These are phyloP conservation scores for Moniliophthora roreri DNA, from an alignment of 1,284 basidiomycete species.

Conservation along the genomic window DNA sequence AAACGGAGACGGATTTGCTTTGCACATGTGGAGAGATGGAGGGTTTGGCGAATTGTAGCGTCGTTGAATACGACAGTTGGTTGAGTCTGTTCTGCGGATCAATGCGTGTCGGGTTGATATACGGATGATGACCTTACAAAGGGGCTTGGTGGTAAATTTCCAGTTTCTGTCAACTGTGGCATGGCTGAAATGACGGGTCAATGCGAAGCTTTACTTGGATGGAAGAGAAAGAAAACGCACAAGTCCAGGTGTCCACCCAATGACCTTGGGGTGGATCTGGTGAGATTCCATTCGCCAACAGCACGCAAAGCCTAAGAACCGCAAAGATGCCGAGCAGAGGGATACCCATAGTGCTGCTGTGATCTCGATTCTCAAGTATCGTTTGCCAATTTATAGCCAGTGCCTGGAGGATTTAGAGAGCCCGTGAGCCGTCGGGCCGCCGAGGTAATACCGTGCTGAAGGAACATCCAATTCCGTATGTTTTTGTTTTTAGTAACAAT, in stretches of 20 bases:
- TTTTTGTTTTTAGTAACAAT: too few relatives aligned
- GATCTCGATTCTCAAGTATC: too few relatives aligned
- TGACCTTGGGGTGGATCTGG: constrained; percentile 19
- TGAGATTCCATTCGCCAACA: constrained; percentile 2
- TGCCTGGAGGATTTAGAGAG: too few relatives aligned
- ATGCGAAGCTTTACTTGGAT: background rate
- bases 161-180: constrained; percentile 46
- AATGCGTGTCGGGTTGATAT: constrained; percentile 13
- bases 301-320: too few relatives aligned
- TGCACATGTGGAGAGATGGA: constrained; percentile 41
- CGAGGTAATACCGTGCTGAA: too few relatives aligned
- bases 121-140: constrained; percentile 30
- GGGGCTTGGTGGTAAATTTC: constrained; percentile 42
- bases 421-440: too few relatives aligned
- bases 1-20: constrained; percentile 42
- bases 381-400: too few relatives aligned
- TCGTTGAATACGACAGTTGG: constrained; percentile 30
- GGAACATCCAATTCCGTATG: too few relatives aligned
- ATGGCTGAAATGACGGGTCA: constrained; percentile 26
- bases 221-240: background rate
- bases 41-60: constrained; percentile 46
- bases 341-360: too few relatives aligned
- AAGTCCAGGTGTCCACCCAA: constrained; percentile 41
- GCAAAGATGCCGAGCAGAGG: too few relatives aligned
- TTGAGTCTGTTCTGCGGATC: constrained; percentile 10